A percentile compares a stretch with the other conserved stretches of the same genome.
These are phyloP conservation scores for Lactifluus echinatus DNA, from an alignment of 768 basidiomycete genomes.

Conservation along the genomic window DNA sequence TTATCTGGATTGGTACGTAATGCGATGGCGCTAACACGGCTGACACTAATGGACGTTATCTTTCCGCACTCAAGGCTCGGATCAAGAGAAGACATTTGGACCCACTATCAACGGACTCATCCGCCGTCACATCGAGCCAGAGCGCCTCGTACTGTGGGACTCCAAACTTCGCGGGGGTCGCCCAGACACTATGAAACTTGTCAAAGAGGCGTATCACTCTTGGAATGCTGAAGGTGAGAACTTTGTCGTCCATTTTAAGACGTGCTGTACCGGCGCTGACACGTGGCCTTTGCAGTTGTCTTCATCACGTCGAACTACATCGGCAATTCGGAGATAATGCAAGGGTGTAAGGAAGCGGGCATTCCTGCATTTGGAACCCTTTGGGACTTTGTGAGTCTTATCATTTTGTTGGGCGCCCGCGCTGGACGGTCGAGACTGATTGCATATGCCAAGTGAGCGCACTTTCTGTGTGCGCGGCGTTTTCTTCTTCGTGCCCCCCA, in stretches of 20 bases:
- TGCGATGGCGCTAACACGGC: neutral
- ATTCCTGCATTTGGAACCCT: constrained; percentile 33
- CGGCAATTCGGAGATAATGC: constrained; percentile 37
- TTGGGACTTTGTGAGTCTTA: constrained; percentile 19
- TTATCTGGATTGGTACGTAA: constrained; percentile 33
- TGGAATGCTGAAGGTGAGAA: constrained; percentile 30
- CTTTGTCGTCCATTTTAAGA: neutral
- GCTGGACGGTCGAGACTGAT: neutral
- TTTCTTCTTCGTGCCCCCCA: neutral
- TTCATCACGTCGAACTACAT: constrained; percentile 36
- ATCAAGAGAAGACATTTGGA: constrained; percentile 39
- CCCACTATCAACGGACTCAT: constrained; percentile 36
- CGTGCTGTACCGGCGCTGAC: neutral
- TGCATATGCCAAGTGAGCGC: constrained; percentile 4
- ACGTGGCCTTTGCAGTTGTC: constrained; percentile 25
- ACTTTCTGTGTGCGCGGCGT: neutral
- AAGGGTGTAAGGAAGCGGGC: constrained; percentile 30
- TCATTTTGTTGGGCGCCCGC: neutral
- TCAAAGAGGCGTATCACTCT: constrained; percentile 30
- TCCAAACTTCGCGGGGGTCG: constrained; percentile 33
- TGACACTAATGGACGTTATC: neutral
- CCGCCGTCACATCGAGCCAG: constrained; percentile 31
- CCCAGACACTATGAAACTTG: constrained; percentile 32
- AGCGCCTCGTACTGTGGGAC: constrained; percentile 35
- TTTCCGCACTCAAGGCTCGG: constrained; percentile 26